Evolutionary conservation across 1,284 basidiomycete genomes (phyloP), one percentile per base, ranked within the genome.

Genomic region (Ustilago esculenta): DNA sequence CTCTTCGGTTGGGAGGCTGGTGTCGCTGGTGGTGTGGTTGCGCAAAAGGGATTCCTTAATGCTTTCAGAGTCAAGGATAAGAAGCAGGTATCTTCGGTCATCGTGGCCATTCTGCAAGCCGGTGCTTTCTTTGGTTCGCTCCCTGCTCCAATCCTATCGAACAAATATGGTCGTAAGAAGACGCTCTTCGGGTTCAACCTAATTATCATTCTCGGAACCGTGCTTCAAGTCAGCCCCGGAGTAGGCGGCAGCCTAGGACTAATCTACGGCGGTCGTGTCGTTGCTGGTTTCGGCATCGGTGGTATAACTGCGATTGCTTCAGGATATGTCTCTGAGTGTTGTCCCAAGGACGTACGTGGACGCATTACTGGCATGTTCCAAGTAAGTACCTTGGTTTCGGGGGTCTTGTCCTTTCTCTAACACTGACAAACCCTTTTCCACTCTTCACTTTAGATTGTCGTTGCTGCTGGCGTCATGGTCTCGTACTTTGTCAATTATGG

Each of bases 1-100:
- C 84, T 91, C 12, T 91, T 91, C 75, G 90, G 90, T 77, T 90
- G 90, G 74, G 89, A 61, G 49, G 87, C 86, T 27, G 84, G 85
- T 71, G 83, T 86, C 52, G 88, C 88, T 33, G 88, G 89, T 37
- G 88, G 89, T 36, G 87, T 90, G 46, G 88, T 91, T 24, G 84
- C 84, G 15, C 85, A 88, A 40, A 69, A 79, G 4, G 88, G 86
- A 69, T 92, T 92, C 84, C 83, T 86, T 65, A 46, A 82, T 9
- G 84, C 87, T 39, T 92, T 91, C 73, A 87, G 87, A 7, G 84
- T 90, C 23, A 87, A 86, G 8, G 85, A 85, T 42, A 43, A 54
- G 35, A 54, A 45, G 34, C 35, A 44, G 17, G 42, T 54, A 32
- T 45, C 42, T 4, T 46, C 41, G 11, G 32, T 45, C 35, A 27